Conservation (phyloP, 2,329 filamentous ascomycete genomes). For the Talaromyces rugulosus region DNA sequence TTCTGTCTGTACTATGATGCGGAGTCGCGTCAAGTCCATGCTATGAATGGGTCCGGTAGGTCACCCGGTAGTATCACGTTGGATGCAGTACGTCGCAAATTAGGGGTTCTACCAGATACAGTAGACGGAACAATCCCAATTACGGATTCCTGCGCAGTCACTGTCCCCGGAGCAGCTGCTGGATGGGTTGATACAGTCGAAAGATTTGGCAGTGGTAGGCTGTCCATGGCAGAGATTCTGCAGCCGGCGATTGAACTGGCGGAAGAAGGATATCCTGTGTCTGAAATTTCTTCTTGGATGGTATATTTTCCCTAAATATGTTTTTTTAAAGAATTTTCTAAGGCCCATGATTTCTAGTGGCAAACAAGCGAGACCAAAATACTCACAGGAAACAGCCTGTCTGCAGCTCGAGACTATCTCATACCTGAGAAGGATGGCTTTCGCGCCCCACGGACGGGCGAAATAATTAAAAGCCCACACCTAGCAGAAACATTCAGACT, state of each 20-base stretch:
- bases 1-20: constrained; percentile 92
- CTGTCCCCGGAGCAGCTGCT: constrained; percentile 82
- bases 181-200: constrained; percentile 90
- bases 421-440: constrained; percentile 68
- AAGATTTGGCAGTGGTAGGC: constrained; percentile 80
- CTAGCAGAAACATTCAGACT: constrained; percentile 76
- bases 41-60: constrained; percentile 87
- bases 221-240: constrained; percentile 72
- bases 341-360: constrained; percentile 57
- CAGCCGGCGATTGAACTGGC: constrained; percentile 77
- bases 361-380: constrained; percentile 58
- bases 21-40: constrained; percentile 71
- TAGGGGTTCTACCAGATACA: constrained; percentile 55
- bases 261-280: constrained; percentile 85
- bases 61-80: constrained; percentile 65
- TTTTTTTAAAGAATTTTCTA: background rate
- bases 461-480: constrained; percentile 81
- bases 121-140: constrained; percentile 58
- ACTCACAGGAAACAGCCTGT: constrained; percentile 68
- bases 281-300: constrained; percentile 65
- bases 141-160: constrained; percentile 72
- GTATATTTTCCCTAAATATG: constrained; percentile 46
- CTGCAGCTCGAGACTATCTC: constrained; percentile 73
- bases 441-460: constrained; percentile 71
- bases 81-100: constrained; percentile 63